Evolutionary conservation across 2,329 filamentous ascomycete genomes (phyloP).

Genomic region (Xylaria multiplex): DNA sequence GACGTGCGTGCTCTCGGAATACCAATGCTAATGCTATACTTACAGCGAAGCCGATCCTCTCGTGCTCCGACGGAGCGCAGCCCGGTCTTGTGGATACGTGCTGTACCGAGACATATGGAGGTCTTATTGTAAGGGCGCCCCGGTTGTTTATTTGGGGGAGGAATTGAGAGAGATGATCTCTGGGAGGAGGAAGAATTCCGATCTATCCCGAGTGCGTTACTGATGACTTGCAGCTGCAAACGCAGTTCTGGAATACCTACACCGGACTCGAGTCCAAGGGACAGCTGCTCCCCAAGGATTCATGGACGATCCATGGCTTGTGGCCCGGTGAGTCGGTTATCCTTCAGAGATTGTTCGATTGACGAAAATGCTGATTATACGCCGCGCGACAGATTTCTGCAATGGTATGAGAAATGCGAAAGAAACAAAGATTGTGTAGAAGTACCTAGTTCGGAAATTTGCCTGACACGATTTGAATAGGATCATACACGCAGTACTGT

Average conservation of each 20-base stretch:
- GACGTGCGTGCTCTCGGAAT: conserved; percentile 7
- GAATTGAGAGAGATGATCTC: neutral
- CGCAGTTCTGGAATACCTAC: conserved; percentile 73
- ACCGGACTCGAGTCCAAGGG: conserved; percentile 67
- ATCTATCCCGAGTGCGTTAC: neutral
- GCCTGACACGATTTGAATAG: conserved; percentile 59
- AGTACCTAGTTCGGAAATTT: neutral
- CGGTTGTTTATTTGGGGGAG: neutral
- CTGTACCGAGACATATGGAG: conserved; percentile 73
- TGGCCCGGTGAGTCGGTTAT: conserved; percentile 57
- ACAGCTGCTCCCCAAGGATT: conserved; percentile 66
- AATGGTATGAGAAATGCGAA: conserved; percentile 48
- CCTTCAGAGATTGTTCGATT: neutral
- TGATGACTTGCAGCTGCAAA: conserved; percentile 55
- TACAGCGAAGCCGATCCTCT: conserved; percentile 52
- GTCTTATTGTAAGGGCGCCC: conserved; percentile 57
- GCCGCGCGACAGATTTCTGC: conserved; percentile 53
- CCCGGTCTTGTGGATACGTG: conserved; percentile 65
- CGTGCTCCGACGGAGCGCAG: conserved; percentile 59
- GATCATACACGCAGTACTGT: conserved; percentile 74
- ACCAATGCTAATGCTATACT: conserved; percentile 8
- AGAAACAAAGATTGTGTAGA: too few relatives aligned
- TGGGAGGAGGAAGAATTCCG: too few relatives aligned
- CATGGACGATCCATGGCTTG: conserved; percentile 69
- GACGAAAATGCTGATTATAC: conserved; percentile 15